These are phyloP conservation scores for Psilocybe cyanescens DNA, from an alignment of 768 basidiomycete species.

Conservation along the genomic window DNA sequence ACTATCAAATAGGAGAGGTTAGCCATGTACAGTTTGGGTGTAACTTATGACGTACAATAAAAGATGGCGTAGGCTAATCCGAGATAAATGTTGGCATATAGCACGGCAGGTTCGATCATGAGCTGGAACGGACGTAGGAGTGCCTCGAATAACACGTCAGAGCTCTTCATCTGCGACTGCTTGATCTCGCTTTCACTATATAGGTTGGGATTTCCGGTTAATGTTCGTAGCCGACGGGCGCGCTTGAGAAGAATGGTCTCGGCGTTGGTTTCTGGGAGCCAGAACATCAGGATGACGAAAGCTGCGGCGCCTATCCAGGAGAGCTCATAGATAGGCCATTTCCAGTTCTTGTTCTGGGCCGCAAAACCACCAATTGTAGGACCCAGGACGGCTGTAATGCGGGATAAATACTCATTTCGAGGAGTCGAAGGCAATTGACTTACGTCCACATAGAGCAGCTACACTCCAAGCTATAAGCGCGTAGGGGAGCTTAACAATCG, in stretches of 20 bases:
- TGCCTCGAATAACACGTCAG: constrained; percentile 1
- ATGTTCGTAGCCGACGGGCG: background rate
- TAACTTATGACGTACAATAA: background rate
- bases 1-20: background rate
- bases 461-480: constrained; percentile 1
- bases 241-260: constrained; percentile 6
- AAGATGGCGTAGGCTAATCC: constrained; percentile 5
- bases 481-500: background rate
- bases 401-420: background rate
- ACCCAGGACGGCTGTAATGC: background rate
- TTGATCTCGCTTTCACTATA: constrained; percentile 6
- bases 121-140: constrained; percentile 8
- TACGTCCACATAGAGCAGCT: constrained; percentile 1
- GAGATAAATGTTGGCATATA: constrained; percentile 3
- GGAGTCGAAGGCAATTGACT: background rate
- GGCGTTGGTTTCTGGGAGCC: constrained; percentile 4
- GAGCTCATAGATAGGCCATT: background rate
- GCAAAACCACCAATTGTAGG: background rate
- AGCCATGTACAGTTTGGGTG: background rate
- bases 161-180: constrained; percentile 4
- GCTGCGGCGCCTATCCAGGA: background rate
- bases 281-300: background rate
- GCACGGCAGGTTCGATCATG: constrained; percentile 5
- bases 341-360: background rate
- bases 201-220: constrained; percentile 1